Conservation (phyloP, 139 green algal species). For the Choricystis sp. region DNA sequence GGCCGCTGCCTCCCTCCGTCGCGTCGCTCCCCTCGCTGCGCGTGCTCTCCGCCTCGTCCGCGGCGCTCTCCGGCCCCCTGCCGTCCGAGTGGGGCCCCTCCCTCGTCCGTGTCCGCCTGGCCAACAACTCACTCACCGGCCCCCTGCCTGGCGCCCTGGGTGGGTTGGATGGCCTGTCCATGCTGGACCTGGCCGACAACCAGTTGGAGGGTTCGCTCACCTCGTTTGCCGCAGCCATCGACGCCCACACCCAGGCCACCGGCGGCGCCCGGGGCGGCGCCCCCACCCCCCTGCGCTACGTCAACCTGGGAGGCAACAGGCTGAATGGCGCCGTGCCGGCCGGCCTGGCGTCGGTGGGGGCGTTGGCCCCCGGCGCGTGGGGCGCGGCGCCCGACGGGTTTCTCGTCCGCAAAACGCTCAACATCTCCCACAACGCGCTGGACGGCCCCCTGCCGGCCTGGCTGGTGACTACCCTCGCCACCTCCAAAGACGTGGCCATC, state of each 20-base stretch:
- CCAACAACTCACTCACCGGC: slow-evolving; percentile 4
- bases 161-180: not conserved
- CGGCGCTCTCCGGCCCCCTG: not conserved
- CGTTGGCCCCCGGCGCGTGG: not conserved
- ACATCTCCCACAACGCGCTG: not conserved
- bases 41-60: not conserved
- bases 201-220: not conserved
- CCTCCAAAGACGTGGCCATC: not conserved
- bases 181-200: slow-evolving; percentile 6
- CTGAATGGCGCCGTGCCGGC: not conserved
- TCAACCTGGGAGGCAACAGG: slow-evolving; percentile 2
- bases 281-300: not conserved
- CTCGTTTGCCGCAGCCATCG: not conserved
- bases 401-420: slow-evolving; percentile 1
- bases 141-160: slow-evolving; percentile 1
- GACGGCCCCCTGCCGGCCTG: not conserved
- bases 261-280: no score
- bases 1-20: not conserved
- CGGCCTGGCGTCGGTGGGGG: not conserved
- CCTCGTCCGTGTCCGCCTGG: not conserved
- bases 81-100: not conserved
- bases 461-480: not conserved
- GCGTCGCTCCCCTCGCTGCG: not conserved
- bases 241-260: no score
- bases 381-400: not conserved